Conservation (phyloP, 345 rosid species). For the Populus euphratica region DNA sequence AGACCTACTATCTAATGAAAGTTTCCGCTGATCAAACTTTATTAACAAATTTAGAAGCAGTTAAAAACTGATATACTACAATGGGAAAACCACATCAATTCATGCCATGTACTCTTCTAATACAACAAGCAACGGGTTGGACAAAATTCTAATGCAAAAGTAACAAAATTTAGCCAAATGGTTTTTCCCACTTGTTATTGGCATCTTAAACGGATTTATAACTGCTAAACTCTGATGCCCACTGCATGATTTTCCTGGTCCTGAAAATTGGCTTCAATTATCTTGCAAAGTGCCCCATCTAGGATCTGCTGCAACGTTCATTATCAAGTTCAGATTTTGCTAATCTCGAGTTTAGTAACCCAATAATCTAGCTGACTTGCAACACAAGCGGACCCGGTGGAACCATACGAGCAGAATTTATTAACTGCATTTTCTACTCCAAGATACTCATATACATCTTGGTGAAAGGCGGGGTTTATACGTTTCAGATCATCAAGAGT, state of each 20-base stretch:
- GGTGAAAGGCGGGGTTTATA: slow-evolving; percentile 58
- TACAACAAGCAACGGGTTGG: no score
- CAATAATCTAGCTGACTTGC: slow-evolving; percentile 62
- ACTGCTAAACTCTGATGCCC: no score
- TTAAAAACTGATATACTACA: no score
- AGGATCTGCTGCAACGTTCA: background rate
- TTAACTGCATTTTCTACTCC: slow-evolving; percentile 76
- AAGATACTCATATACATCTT: slow-evolving; percentile 66
- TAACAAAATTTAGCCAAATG: no score
- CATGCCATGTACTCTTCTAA: no score
- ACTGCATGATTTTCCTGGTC: background rate
- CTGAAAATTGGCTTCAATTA: background rate
- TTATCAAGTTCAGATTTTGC: slow-evolving; percentile 7
- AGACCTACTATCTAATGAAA: no score
- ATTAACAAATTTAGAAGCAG: no score
- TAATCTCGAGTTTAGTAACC: slow-evolving; percentile 50
- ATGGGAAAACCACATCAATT: no score
- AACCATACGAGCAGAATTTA: slow-evolving; percentile 76
- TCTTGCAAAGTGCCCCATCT: background rate
- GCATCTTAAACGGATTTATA: no score
- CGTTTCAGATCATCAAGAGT: slow-evolving; percentile 64
- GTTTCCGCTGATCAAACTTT: no score
- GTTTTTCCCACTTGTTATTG: no score
- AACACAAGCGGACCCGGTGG: slow-evolving; percentile 66
- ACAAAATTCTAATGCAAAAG: no score